A percentile compares a stretch with the other conserved stretches of the same genome.
These are phyloP conservation scores for Begonia loranthoides DNA, from an alignment of 306 rosid species.

Conservation along the genomic window DNA sequence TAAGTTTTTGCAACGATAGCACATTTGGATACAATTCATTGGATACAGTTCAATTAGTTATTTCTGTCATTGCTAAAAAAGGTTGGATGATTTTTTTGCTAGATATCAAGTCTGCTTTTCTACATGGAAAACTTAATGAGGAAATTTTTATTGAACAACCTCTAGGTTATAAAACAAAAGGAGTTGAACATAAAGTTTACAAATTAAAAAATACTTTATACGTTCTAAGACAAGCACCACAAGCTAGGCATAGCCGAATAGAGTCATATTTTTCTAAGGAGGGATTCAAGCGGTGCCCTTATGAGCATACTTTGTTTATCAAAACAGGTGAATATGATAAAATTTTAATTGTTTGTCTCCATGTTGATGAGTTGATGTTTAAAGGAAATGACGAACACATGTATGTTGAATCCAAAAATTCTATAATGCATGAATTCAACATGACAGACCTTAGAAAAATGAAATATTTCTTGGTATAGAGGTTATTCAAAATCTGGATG, in stretches of 20 bases:
- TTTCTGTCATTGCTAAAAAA: neutral
- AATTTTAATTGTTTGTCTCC: too few relatives aligned
- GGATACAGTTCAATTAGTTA: neutral
- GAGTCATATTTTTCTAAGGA: neutral
- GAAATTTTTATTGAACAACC: neutral
- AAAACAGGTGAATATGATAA: too few relatives aligned
- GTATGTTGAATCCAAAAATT: too few relatives aligned
- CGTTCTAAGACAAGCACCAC: neutral
- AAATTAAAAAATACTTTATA: neutral
- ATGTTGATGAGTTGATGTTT: too few relatives aligned
- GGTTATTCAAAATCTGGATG: too few relatives aligned
- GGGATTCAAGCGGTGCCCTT: too few relatives aligned
- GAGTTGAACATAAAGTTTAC: neutral
- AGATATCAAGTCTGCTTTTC: neutral
- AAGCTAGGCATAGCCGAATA: neutral
- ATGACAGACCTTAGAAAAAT: too few relatives aligned
- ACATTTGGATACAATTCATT: too few relatives aligned
- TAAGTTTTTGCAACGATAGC: conserved; percentile 2
- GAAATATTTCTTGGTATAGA: too few relatives aligned
- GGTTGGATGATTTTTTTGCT: neutral
- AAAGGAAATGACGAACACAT: too few relatives aligned
- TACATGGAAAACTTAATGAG: conserved; percentile 2
- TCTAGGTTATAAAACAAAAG: neutral
- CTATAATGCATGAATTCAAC: too few relatives aligned
- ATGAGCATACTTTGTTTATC: too few relatives aligned